Percentiles rank a stretch among this genome's conserved stretches.
These are phyloP conservation scores for Solanum chacoense DNA, from an alignment of 305 asterid species.

Conservation along the genomic window DNA sequence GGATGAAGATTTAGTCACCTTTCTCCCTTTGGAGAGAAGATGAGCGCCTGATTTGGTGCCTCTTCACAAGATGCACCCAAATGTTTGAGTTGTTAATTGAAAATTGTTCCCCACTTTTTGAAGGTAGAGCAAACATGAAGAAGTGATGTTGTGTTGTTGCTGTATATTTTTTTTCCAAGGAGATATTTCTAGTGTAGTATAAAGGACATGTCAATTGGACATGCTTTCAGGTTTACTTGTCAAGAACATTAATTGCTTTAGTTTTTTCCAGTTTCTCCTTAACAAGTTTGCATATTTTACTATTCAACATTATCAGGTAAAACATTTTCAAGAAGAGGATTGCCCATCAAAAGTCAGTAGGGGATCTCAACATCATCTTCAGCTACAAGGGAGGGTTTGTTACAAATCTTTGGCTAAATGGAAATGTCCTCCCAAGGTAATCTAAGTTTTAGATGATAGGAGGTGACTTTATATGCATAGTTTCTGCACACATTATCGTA, in stretches of 20 bases:
- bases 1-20: not conserved
- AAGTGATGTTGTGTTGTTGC: not conserved
- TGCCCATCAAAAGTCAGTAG: conserved; percentile 5
- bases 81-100: not conserved
- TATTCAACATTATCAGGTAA: conserved; percentile 7
- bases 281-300: not conserved
- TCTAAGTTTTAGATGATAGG: not conserved
- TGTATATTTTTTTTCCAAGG: not conserved
- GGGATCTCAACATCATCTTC: conserved; percentile 1
- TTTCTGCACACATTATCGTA: not conserved
- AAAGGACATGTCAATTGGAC: not conserved
- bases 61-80: not conserved
- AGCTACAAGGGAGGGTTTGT: not conserved
- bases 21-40: not conserved
- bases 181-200: not conserved
- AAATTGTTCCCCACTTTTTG: not conserved
- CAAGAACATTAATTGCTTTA: not conserved
- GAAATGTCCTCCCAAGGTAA: conserved; percentile 12
- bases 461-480: not conserved
- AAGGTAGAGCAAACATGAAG: not conserved
- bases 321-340: conserved; percentile 1
- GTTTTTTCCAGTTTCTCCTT: not conserved
- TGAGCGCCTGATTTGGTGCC: not conserved
- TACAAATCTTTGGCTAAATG: conserved; percentile 1
- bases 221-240: not conserved